Conservation (phyloP, 1,284 basidiomycete genomes). For the Singerocomus rubriflavus region DNA sequence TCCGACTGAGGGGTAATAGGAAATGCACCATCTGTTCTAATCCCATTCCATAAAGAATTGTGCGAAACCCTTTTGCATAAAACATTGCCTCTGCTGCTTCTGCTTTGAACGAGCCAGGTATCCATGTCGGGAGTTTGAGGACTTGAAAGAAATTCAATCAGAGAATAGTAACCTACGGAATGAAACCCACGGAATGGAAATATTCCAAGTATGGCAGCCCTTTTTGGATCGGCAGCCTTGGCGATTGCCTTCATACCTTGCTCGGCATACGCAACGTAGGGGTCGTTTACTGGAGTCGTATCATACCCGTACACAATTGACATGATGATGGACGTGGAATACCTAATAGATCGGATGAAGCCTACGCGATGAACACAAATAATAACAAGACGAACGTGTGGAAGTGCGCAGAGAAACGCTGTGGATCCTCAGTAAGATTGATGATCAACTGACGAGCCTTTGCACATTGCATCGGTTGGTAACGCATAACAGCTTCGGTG, state of each 20-base stretch:
- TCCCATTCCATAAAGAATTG: conserved; percentile 22
- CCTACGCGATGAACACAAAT: background rate
- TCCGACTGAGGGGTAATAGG: background rate
- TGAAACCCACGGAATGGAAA: conserved; percentile 28
- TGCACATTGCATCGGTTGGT: conserved; percentile 23
- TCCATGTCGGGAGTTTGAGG: conserved; percentile 25
- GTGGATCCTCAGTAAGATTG: conserved; percentile 22
- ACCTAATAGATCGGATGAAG: conserved; percentile 10
- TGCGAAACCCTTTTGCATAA: conserved; percentile 23
- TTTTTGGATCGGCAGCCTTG: conserved; percentile 23
- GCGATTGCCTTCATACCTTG: conserved; percentile 19
- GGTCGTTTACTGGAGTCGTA: conserved; percentile 20
- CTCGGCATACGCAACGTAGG: conserved; percentile 25
- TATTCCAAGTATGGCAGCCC: conserved; percentile 21
- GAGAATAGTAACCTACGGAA: background rate
- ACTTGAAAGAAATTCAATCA: conserved; percentile 15
- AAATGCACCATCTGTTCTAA: conserved; percentile 24
- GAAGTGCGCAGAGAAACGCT: conserved; percentile 18
- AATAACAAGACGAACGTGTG: conserved; percentile 19
- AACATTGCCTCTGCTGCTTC: conserved; percentile 17
- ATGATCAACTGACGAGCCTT: conserved; percentile 24
- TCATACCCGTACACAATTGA: conserved; percentile 30
- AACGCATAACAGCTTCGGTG: conserved; percentile 14
- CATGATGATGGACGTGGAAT: conserved; percentile 30
- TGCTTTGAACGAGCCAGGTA: conserved; percentile 26